phyloP scores from a whole-genome alignment of 768 basidiomycete species.

The Rhodotorula graminis region DNA sequence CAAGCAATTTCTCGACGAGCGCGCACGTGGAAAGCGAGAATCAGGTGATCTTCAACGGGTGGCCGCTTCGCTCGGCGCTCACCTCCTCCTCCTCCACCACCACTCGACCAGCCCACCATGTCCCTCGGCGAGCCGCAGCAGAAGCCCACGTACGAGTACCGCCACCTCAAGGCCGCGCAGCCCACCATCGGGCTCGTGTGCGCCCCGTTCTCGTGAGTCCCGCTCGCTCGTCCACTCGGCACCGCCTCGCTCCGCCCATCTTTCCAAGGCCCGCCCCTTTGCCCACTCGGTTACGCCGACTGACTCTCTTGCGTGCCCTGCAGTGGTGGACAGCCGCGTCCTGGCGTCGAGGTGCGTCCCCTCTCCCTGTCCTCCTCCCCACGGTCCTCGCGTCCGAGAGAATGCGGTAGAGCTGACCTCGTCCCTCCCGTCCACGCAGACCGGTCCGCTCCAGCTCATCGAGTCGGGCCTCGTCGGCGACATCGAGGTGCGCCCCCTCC shows the following conservation, averaged over 20 bases:
- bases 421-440: conserved; percentile 39
- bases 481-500: conserved; percentile 27
- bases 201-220: conserved; percentile 83
- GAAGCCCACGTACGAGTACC: conserved; percentile 26
- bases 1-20: too few relatives aligned
- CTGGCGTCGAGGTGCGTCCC: conserved; percentile 63
- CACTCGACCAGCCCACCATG: background rate
- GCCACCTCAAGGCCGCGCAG: conserved; percentile 41
- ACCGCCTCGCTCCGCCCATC: background rate
- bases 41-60: background rate
- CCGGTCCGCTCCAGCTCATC: conserved; percentile 81
- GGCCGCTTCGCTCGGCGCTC: background rate
- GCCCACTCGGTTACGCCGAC: too few relatives aligned
- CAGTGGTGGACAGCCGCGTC: conserved; percentile 58
- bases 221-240: background rate
- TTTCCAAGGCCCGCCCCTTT: conserved; percentile 52
- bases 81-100: background rate
- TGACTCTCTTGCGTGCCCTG: too few relatives aligned
- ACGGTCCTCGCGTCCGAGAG: too few relatives aligned
- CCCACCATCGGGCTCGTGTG: conserved; percentile 81
- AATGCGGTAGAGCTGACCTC: background rate
- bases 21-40: too few relatives aligned
- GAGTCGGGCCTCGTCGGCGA: conserved; percentile 67
- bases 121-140: conserved; percentile 2
- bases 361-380: too few relatives aligned